Evolutionary conservation across 495 filamentous ascomycete species (phyloP).

Genomic region (Platismatia glauca): DNA sequence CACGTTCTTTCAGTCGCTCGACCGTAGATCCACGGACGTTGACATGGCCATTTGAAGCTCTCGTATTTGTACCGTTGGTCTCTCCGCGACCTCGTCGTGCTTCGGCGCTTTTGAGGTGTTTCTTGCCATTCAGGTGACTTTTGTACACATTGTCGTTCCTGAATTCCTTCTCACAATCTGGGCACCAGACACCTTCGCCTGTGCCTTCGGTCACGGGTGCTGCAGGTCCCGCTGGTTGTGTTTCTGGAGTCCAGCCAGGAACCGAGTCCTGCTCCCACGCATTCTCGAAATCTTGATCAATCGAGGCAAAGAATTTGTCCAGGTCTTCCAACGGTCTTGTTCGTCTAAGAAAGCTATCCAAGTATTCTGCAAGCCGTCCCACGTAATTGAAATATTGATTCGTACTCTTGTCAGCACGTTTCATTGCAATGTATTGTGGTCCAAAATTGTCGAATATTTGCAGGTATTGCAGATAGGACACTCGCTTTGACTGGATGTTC

Average conservation of each 20-base stretch:
- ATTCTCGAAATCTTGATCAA: slow-evolving; percentile 75
- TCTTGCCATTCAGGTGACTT: slow-evolving; percentile 78
- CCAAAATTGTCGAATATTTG: slow-evolving; percentile 80
- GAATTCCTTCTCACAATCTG: slow-evolving; percentile 87
- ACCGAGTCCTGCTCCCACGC: slow-evolving; percentile 73
- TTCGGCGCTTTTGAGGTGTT: slow-evolving; percentile 77
- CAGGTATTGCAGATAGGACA: slow-evolving; percentile 86
- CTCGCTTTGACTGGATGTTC: slow-evolving; percentile 73
- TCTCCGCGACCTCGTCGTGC: slow-evolving; percentile 39
- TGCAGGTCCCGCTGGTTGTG: slow-evolving; percentile 30
- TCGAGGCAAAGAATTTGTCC: slow-evolving; percentile 61
- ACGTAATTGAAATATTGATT: slow-evolving; percentile 89
- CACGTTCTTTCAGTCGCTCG: slow-evolving; percentile 72
- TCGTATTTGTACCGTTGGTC: slow-evolving; percentile 22
- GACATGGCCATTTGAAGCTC: slow-evolving; percentile 21
- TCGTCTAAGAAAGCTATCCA: slow-evolving; percentile 77
- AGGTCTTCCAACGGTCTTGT: slow-evolving; percentile 76
- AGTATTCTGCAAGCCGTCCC: slow-evolving; percentile 64
- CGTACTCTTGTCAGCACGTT: slow-evolving; percentile 70
- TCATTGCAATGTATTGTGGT: slow-evolving; percentile 60
- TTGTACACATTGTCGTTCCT: slow-evolving; percentile 93
- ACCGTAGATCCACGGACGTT: slow-evolving; percentile 31
- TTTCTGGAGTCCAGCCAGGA: slow-evolving; percentile 66
- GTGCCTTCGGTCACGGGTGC: slow-evolving; percentile 47
- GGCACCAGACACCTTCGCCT: slow-evolving; percentile 72